Conservation (phyloP, 768 basidiomycete genomes). For the Brasilioporus rufonigricans region DNA sequence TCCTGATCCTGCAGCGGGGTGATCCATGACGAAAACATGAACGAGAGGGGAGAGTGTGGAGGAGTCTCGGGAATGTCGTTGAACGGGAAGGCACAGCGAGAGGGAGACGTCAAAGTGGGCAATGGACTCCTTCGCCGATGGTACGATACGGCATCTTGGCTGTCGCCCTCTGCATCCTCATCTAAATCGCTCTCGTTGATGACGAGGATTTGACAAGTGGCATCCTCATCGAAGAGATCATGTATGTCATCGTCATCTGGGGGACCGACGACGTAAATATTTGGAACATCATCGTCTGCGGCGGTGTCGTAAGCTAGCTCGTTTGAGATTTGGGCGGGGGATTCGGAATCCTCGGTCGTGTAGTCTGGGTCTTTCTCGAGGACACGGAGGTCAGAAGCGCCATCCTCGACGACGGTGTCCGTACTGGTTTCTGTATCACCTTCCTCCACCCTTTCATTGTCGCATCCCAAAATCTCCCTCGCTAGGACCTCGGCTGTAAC, state of each 20-base stretch:
- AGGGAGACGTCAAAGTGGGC: slow-evolving; percentile 8
- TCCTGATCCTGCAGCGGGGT: slow-evolving; percentile 8
- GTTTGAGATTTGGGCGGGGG: not conserved
- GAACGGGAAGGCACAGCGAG: slow-evolving; percentile 4
- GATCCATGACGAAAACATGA: slow-evolving; percentile 21
- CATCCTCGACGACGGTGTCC: slow-evolving; percentile 13
- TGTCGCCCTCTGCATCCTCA: not conserved
- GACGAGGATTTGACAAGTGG: slow-evolving; percentile 4
- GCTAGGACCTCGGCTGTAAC: slow-evolving; percentile 30
- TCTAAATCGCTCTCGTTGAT: slow-evolving; percentile 5
- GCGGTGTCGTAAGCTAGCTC: not conserved
- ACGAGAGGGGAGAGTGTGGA: slow-evolving; percentile 6
- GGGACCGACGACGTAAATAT: not conserved
- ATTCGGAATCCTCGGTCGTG: not conserved
- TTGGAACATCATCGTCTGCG: slow-evolving; percentile 3
- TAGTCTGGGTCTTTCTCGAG: slow-evolving; percentile 7
- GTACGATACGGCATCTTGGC: not conserved
- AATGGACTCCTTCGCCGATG: slow-evolving; percentile 8
- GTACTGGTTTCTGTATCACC: slow-evolving; percentile 2
- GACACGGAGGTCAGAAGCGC: not conserved
- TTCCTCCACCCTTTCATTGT: not conserved
- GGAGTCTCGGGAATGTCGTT: slow-evolving; percentile 15
- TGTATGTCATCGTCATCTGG: not conserved
- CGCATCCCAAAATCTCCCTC: slow-evolving; percentile 23
- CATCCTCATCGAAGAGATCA: not conserved